These are phyloP conservation scores for Neurospora africana DNA, from an alignment of 495 filamentous ascomycete genomes.

Conservation along the genomic window DNA sequence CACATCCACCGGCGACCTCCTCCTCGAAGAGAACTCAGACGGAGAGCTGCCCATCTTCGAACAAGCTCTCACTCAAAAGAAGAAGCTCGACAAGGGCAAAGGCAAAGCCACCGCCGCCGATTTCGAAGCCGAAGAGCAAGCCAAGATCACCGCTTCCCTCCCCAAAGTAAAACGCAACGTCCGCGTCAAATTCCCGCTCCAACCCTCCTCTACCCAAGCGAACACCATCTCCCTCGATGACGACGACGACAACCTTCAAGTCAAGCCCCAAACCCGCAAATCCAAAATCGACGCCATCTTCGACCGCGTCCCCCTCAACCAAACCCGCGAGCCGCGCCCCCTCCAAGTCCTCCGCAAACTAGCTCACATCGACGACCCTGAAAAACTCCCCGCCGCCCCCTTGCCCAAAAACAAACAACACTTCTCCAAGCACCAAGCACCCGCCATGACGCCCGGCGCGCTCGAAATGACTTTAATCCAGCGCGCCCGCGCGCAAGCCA, in stretches of 20 bases:
- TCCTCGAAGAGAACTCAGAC: conserved; percentile 13
- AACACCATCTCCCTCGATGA: conserved; percentile 20
- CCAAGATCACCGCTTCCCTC: neutral
- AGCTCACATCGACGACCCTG: conserved; percentile 57
- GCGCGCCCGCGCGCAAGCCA: conserved; percentile 70
- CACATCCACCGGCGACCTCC: neutral
- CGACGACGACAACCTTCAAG: conserved; percentile 32
- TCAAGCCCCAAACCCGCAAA: conserved; percentile 22
- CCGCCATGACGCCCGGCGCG: conserved; percentile 55
- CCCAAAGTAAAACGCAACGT: conserved; percentile 27
- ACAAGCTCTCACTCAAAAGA: conserved; percentile 12
- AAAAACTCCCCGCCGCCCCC: conserved; percentile 20
- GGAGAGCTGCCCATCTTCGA: conserved; percentile 26
- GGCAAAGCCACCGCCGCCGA: conserved; percentile 33
- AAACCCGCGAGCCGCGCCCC: conserved; percentile 49
- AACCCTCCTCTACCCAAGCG: conserved; percentile 4
- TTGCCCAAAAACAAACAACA: conserved; percentile 16
- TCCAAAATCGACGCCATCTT: conserved; percentile 49
- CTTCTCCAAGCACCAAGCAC: conserved; percentile 8
- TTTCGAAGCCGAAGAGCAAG: conserved; percentile 9
- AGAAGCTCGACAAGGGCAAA: conserved; percentile 44
- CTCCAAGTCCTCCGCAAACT: conserved; percentile 60
- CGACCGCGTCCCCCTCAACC: conserved; percentile 51
- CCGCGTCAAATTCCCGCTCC: conserved; percentile 30
- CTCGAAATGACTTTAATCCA: conserved; percentile 56